Evolutionary conservation across 169 alveolate species (phyloP).

Genomic region (Cryptosporidium baileyi): DNA sequence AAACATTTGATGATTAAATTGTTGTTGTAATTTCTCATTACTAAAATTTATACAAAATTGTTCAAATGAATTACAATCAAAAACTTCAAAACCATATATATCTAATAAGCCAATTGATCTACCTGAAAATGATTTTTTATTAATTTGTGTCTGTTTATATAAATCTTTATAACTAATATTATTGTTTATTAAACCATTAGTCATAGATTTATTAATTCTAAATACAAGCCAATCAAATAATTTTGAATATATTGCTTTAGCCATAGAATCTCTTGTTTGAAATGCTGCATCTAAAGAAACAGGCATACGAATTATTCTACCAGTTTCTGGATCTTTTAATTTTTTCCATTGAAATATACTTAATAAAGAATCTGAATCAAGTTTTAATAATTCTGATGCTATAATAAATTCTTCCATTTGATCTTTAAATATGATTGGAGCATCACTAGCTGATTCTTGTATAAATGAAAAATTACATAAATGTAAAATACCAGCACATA

Average conservation of each 20-base stretch:
- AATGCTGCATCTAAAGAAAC: constrained; percentile 70
- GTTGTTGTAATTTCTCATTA: constrained; percentile 85
- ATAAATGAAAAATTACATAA: constrained; percentile 85
- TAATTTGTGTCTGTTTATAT: not conserved
- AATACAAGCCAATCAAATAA: constrained; percentile 79
- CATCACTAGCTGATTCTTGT: constrained; percentile 65
- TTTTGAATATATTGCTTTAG: constrained; percentile 77
- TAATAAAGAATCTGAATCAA: constrained; percentile 64
- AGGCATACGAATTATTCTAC: constrained; percentile 69
- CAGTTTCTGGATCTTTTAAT: constrained; percentile 71
- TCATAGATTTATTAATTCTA: constrained; percentile 72
- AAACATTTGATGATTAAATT: constrained; percentile 86
- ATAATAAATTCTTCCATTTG: constrained; percentile 68
- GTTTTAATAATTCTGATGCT: constrained; percentile 71
- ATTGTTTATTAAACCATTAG: constrained; percentile 24
- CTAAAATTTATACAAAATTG: constrained; percentile 90
- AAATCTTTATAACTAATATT: not conserved
- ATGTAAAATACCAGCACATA: constrained; percentile 79
- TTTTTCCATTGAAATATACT: constrained; percentile 72
- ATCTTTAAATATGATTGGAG: constrained; percentile 52
- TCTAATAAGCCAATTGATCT: constrained; percentile 81
- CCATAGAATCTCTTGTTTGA: constrained; percentile 78
- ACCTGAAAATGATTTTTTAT: constrained; percentile 71
- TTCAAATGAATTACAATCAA: constrained; percentile 83
- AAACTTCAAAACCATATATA: constrained; percentile 85